Conservation (phyloP, 1,284 basidiomycete genomes). For the Singerocomus inundabilis region DNA sequence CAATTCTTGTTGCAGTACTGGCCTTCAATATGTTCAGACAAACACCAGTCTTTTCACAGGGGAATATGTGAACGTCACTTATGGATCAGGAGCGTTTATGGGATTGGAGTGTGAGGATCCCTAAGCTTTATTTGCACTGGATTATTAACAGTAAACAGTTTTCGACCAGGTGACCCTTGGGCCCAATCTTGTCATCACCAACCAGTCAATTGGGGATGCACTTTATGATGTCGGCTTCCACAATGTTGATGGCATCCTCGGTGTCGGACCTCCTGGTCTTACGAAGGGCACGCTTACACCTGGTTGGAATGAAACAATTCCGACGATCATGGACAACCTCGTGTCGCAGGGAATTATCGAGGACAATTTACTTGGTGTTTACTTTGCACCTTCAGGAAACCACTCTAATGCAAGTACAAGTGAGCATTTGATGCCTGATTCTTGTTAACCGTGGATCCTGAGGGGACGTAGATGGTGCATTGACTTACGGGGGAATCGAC, state of each 20-base stretch:
- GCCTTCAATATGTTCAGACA: slow-evolving; percentile 20
- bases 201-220: slow-evolving; percentile 29
- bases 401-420: slow-evolving; percentile 15
- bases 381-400: slow-evolving; percentile 23
- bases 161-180: slow-evolving; percentile 23
- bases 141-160: slow-evolving; percentile 13
- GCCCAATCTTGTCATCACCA: slow-evolving; percentile 17
- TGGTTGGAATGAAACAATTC: slow-evolving; percentile 8
- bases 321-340: slow-evolving; percentile 30
- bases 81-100: slow-evolving; percentile 18
- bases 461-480: slow-evolving; percentile 23
- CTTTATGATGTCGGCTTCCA: slow-evolving; percentile 10
- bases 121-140: background rate
- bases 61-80: slow-evolving; percentile 23
- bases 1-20: slow-evolving; percentile 10
- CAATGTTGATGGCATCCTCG: slow-evolving; percentile 25
- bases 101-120: slow-evolving; percentile 25
- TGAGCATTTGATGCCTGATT: slow-evolving; percentile 1
- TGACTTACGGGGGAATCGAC: slow-evolving; percentile 29
- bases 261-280: slow-evolving; percentile 27
- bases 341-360: slow-evolving; percentile 18
- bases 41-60: slow-evolving; percentile 23
- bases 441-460: background rate
- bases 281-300: slow-evolving; percentile 14
- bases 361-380: slow-evolving; percentile 23